Base-by-base conservation (phyloP, 768 basidiomycete genomes). In the Lactarius evosmus region DNA sequence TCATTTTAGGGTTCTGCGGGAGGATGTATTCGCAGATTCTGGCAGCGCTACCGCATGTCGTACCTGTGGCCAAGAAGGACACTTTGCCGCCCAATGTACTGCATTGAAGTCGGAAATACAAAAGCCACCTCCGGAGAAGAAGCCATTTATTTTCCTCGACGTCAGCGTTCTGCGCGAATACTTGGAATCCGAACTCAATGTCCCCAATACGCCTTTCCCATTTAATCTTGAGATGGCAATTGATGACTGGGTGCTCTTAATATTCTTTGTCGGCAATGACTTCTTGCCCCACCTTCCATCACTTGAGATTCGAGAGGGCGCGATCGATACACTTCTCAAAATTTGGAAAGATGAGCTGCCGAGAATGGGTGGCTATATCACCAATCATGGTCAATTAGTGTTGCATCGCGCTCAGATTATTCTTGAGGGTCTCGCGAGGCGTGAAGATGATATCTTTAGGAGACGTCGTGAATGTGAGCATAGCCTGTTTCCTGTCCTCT, bases 191-290 rank as follows among this genome's bases (percentile, higher is more conserved):
- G 97, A 98, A 75, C 88, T 99, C 68, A 86, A 93, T 76, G 82
- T 96, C 34, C 79, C 88, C n/a, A 77, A 83, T 65, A 75, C 83
- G 19, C 78, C 87, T 2, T 95, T 97, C 78, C 86, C 88, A 34
- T 98, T 96, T 83, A 86, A 91, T 71, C 81, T 98, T 75, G 97
- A 99, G 77, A 88, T 89, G 76, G 95, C 97, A 40, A 91, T 99
- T 76, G 97, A 99, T 83, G 97, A 99, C 76, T 99, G 97, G 97
- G 93, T 99, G 70, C 86, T 99, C 72, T 85, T 99, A 72, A 98
- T 98, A 70, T 99, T 99, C 86, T 98, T 99, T 77, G 97, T 99
- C 74, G 97, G 97, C 70, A 99, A 99, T 79, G 94, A 98, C 80
- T 95, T 99, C 83, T 83, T 99, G 70, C 97, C 97, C 25, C 97